Evolutionary conservation across 2,329 filamentous ascomycete genomes (phyloP).

Genomic region (Elsinoe necatrix): DNA sequence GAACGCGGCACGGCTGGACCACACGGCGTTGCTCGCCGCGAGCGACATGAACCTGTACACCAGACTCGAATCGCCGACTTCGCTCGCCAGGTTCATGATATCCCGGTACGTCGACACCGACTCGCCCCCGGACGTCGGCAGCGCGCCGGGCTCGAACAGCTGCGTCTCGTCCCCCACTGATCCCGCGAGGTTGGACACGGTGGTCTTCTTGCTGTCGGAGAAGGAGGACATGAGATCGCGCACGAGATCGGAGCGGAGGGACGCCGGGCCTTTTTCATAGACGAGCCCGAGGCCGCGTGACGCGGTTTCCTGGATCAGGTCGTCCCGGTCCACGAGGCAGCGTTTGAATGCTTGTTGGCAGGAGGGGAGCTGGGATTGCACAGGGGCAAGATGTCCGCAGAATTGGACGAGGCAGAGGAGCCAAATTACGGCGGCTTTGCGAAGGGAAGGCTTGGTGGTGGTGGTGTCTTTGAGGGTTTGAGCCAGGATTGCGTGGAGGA

Average conservation of each 20-base stretch:
- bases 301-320: constrained; percentile 91
- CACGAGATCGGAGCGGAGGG: constrained; percentile 72
- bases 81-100: constrained; percentile 88
- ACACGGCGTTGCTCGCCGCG: constrained; percentile 90
- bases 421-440: constrained; percentile 93
- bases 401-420: constrained; percentile 85
- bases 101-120: constrained; percentile 95
- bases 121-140: constrained; percentile 75
- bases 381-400: constrained; percentile 66
- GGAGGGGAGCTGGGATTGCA: constrained; percentile 66
- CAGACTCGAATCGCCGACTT: constrained; percentile 91
- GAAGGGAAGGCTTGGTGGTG: constrained; percentile 76
- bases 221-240: constrained; percentile 84
- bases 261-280: constrained; percentile 81
- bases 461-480: constrained; percentile 71
- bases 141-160: constrained; percentile 80
- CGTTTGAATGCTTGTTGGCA: constrained; percentile 83
- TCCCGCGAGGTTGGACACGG: constrained; percentile 45
- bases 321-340: constrained; percentile 78
- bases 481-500: constrained; percentile 53
- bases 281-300: constrained; percentile 85
- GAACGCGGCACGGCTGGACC: constrained; percentile 94
- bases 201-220: constrained; percentile 61
- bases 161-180: constrained; percentile 88
- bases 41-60: constrained; percentile 98